Conservation (phyloP, 305 asterid species). For the Fraxinus latifolia region DNA sequence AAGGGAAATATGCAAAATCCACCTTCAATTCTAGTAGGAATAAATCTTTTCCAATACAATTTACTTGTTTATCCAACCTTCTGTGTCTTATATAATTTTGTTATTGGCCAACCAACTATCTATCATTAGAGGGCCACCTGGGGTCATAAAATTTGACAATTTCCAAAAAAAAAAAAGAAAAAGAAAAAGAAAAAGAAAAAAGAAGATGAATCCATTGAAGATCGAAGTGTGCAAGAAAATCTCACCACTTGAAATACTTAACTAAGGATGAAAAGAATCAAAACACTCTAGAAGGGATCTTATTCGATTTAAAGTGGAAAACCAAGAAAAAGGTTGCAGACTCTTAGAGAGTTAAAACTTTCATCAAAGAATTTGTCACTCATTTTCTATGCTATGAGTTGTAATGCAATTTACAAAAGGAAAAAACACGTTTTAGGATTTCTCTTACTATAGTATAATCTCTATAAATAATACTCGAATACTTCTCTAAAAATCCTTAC, state of each 20-base stretch:
- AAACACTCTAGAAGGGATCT: constrained; percentile 28
- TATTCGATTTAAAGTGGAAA: constrained; percentile 42
- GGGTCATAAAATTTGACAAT: background rate
- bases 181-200: too few species aligned
- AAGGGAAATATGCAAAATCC: background rate
- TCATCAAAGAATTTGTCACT: constrained; percentile 12
- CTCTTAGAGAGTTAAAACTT: constrained; percentile 28
- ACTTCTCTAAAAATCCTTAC: background rate
- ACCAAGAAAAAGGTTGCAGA: constrained; percentile 25
- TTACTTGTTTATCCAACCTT: background rate
- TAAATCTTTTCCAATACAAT: background rate
- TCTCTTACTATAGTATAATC: background rate
- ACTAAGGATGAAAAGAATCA: constrained; percentile 26
- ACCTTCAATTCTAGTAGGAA: background rate
- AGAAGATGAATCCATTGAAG: constrained; percentile 4
- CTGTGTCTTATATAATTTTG: background rate
- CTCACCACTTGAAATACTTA: background rate
- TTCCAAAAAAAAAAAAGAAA: background rate
- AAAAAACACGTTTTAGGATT: background rate
- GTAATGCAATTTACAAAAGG: constrained; percentile 22
- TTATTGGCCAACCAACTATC: background rate
- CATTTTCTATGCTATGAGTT: constrained; percentile 26
- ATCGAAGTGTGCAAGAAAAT: background rate
- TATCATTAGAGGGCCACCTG: background rate
- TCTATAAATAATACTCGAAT: background rate